phyloP scores from a whole-genome alignment of 371 early-diverging fungal genomes.

The Funneliformis caledonium region DNA sequence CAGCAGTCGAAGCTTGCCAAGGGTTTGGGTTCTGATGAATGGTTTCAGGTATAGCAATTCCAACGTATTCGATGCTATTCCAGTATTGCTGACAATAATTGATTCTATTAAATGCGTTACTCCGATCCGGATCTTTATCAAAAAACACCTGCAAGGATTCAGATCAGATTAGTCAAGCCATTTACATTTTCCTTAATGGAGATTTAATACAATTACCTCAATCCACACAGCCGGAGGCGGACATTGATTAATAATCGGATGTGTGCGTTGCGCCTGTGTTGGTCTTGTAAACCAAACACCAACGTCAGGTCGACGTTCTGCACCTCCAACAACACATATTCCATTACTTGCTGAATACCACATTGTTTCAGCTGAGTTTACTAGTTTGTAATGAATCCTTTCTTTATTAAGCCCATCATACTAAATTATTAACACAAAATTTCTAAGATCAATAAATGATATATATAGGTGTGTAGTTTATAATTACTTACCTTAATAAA shows the following conservation, averaged over 20 bases:
- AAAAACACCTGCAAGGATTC: constrained; percentile 13
- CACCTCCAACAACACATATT: constrained; percentile 13
- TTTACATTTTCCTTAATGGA: background rate
- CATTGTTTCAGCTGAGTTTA: background rate
- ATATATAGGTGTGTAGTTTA: too few species aligned
- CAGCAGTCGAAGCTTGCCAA: background rate
- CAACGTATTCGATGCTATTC: constrained; percentile 15
- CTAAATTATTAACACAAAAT: too few species aligned
- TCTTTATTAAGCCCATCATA: too few species aligned
- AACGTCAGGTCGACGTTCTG: constrained; percentile 25
- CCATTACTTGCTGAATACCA: constrained; percentile 1
- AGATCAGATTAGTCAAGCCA: background rate
- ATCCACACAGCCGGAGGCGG: constrained; percentile 24
- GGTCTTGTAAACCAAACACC: constrained; percentile 14
- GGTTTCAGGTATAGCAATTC: background rate
- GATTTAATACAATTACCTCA: constrained; percentile 24
- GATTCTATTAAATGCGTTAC: background rate
- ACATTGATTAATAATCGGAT: constrained; percentile 29
- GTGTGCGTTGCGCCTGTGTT: background rate
- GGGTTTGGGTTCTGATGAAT: constrained; percentile 7
- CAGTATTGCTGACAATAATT: background rate
- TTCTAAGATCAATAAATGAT: too few species aligned
- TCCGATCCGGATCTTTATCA: background rate
- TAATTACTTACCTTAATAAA: too few species aligned
- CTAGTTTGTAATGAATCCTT: too few species aligned